Evolutionary conservation across 129 eudicot species (phyloP).

Genomic region (Silybum marianum): DNA sequence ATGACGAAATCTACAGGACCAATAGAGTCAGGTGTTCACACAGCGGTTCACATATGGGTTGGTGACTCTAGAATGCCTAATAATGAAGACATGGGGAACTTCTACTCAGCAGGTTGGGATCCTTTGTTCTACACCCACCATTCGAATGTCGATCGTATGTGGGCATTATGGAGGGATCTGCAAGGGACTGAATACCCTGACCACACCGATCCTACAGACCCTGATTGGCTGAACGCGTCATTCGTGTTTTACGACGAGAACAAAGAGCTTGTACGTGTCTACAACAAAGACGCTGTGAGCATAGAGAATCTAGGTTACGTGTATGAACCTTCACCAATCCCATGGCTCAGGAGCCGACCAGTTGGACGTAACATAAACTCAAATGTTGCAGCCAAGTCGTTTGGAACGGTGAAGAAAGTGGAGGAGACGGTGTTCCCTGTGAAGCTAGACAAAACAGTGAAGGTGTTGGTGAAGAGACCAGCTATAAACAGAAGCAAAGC

Average conservation of each 20-base stretch:
- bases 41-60: slow-evolving; percentile 31
- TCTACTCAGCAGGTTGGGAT: slow-evolving; percentile 48
- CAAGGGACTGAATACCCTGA: neutral
- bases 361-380: neutral
- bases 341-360: slow-evolving; percentile 41
- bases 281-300: slow-evolving; percentile 36
- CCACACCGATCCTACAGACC: slow-evolving; percentile 26
- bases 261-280: slow-evolving; percentile 43
- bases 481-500: slow-evolving; percentile 33
- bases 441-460: slow-evolving; percentile 33
- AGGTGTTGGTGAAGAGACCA: slow-evolving; percentile 45
- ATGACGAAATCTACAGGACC: slow-evolving; percentile 8
- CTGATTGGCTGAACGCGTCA: slow-evolving; percentile 46
- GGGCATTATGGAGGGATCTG: slow-evolving; percentile 34
- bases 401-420: slow-evolving; percentile 7
- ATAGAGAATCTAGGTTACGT: slow-evolving; percentile 29
- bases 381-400: neutral
- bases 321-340: slow-evolving; percentile 26
- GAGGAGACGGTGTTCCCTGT: slow-evolving; percentile 25
- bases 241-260: slow-evolving; percentile 59
- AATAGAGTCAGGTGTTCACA: slow-evolving; percentile 26
- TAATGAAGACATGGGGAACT: slow-evolving; percentile 50
- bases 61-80: slow-evolving; percentile 29
- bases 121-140: slow-evolving; percentile 49
- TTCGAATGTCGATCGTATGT: slow-evolving; percentile 43